Evolutionary conservation across 2,329 filamentous ascomycete species (phyloP).

Genomic region (Epichloe aotearoae): DNA sequence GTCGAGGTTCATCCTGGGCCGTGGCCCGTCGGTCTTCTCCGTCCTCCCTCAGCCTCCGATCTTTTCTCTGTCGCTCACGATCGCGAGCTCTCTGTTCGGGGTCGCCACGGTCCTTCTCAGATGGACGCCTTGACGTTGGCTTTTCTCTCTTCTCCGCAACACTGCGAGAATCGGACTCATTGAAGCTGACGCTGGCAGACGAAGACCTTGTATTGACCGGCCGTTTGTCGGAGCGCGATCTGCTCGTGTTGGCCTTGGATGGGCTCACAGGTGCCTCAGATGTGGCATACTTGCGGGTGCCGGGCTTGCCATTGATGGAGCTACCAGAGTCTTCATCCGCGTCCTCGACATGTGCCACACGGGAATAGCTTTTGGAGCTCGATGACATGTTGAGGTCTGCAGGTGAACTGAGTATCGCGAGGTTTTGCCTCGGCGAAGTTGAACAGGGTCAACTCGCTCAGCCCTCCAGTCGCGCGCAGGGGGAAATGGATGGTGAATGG

Average conservation of each 20-base stretch:
- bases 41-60: conserved; percentile 13
- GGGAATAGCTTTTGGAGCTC: conserved; percentile 16
- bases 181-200: conserved; percentile 20
- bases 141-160: conserved; percentile 18
- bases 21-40: conserved; percentile 8
- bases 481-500: not conserved
- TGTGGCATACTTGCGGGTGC: conserved; percentile 32
- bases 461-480: not conserved
- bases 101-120: conserved; percentile 11
- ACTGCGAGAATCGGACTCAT: conserved; percentile 33
- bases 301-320: conserved; percentile 24
- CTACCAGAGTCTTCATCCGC: conserved; percentile 33
- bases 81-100: conserved; percentile 11
- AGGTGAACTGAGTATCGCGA: conserved; percentile 3
- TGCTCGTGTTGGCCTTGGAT: conserved; percentile 38
- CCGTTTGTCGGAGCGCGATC: conserved; percentile 28
- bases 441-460: not conserved
- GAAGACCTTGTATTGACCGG: conserved; percentile 22
- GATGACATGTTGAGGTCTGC: conserved; percentile 27
- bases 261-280: conserved; percentile 30
- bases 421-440: not conserved
- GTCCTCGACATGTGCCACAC: conserved; percentile 36
- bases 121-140: conserved; percentile 9
- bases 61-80: conserved; percentile 17
- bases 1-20: conserved; percentile 13